Conservation (phyloP, 2,329 filamentous ascomycete genomes). For the Xylaria sp. region DNA sequence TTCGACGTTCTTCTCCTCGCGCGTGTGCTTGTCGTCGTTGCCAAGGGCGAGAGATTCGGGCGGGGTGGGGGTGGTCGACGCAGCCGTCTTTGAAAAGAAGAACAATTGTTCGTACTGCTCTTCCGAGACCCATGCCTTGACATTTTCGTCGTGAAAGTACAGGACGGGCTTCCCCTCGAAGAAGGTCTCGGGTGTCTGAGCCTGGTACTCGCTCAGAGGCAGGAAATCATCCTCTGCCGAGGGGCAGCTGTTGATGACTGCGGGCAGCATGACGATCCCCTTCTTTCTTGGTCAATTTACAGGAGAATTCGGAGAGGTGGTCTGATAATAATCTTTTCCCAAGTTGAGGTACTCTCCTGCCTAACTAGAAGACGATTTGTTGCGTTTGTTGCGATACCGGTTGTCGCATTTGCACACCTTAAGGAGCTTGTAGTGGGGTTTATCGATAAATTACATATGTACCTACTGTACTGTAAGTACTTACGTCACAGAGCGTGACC, state of each 20-base stretch:
- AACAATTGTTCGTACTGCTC: conserved; percentile 65
- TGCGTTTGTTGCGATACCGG: conserved; percentile 8
- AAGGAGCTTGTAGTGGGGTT: conserved; percentile 34
- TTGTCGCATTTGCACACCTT: neutral
- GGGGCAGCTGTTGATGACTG: conserved; percentile 67
- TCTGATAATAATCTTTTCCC: too few relatives aligned
- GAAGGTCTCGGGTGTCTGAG: conserved; percentile 77
- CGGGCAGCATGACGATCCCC: conserved; percentile 56
- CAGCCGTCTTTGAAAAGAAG: conserved; percentile 56
- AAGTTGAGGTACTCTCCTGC: neutral
- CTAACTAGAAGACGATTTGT: too few relatives aligned
- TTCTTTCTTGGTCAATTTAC: neutral
- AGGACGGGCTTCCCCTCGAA: conserved; percentile 76
- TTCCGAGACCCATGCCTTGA: conserved; percentile 67
- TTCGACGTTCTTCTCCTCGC: conserved; percentile 60
- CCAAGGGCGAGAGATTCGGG: conserved; percentile 50
- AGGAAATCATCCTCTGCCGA: conserved; percentile 66
- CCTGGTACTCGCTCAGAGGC: conserved; percentile 73
- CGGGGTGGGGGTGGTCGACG: conserved; percentile 41
- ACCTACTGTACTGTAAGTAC: too few relatives aligned
- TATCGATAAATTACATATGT: conserved; percentile 39
- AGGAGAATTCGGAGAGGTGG: neutral
- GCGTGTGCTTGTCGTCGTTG: conserved; percentile 45
- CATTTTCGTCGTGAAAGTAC: conserved; percentile 67
- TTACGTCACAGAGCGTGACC: neutral